phyloP scores from a whole-genome alignment of 805 yeast genomes.

The Suhomyces sp. region DNA sequence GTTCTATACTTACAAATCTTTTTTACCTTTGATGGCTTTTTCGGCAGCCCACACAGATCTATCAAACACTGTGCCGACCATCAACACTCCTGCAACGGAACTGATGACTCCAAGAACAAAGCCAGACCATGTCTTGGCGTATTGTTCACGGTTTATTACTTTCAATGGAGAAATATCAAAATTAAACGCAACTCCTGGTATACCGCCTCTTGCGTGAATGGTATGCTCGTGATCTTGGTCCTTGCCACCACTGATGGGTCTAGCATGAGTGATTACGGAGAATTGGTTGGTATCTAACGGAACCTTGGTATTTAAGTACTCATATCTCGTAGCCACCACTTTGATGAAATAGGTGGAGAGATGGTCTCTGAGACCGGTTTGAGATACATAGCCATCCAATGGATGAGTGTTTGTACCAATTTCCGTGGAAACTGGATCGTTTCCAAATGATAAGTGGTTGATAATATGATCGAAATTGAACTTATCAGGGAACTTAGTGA shows the following conservation, averaged over 20 bases:
- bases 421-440: constrained; percentile 41
- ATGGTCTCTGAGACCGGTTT: constrained; percentile 52
- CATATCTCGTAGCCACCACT: constrained; percentile 87
- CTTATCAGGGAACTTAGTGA: constrained; percentile 50
- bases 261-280: constrained; percentile 81
- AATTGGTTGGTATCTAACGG: constrained; percentile 82
- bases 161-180: constrained; percentile 94
- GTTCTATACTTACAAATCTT: constrained; percentile 40
- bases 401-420: constrained; percentile 53
- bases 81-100: constrained; percentile 88
- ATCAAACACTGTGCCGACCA: constrained; percentile 88
- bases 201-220: constrained; percentile 76
- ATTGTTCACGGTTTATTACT: constrained; percentile 78
- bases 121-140: constrained; percentile 75
- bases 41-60: constrained; percentile 88
- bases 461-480: constrained; percentile 77
- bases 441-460: constrained; percentile 83
- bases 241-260: constrained; percentile 82
- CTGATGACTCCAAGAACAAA: constrained; percentile 81
- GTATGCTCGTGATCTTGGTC: constrained; percentile 92
- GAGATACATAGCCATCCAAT: constrained; percentile 52
- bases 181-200: constrained; percentile 83
- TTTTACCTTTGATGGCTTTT: constrained; percentile 66
- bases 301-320: constrained; percentile 52
- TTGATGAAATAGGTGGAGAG: constrained; percentile 77